Conservation (phyloP, 208 protist species). For the Trypanosomatidae sp. region DNA sequence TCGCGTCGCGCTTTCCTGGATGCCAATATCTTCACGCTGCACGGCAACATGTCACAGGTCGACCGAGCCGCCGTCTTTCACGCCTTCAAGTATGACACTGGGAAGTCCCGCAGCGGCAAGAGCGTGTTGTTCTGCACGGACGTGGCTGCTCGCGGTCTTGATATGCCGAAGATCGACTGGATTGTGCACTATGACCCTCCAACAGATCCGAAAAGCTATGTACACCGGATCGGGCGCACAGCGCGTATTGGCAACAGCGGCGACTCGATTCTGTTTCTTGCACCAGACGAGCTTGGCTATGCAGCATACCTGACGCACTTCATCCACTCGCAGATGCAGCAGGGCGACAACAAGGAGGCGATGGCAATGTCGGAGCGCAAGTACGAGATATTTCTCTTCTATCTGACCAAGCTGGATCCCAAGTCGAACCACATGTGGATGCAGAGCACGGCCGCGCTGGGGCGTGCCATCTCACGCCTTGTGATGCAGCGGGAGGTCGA, state of each 20-base stretch:
- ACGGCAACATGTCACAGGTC: conserved; percentile 95
- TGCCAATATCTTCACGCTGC: conserved; percentile 91
- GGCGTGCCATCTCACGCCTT: conserved; percentile 92
- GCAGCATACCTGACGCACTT: conserved; percentile 84
- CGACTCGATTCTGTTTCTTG: conserved; percentile 93
- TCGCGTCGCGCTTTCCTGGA: conserved; percentile 65
- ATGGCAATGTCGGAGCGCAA: conserved; percentile 76
- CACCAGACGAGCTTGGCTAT: conserved; percentile 90
- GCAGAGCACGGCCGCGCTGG: conserved; percentile 87
- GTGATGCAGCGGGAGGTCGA: conserved; percentile 55
- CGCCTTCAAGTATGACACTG: conserved; percentile 71
- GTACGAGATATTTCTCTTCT: conserved; percentile 85
- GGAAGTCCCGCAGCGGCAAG: conserved; percentile 43
- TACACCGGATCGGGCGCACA: conserved; percentile 96
- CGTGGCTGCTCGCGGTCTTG: conserved; percentile 93
- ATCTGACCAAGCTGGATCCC: conserved; percentile 96
- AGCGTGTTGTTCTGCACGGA: conserved; percentile 96
- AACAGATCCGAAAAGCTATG: conserved; percentile 92
- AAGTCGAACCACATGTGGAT: conserved; percentile 94
- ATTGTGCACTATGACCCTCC: conserved; percentile 98
- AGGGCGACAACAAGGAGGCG: conserved; percentile 12
- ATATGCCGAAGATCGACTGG: conserved; percentile 96
- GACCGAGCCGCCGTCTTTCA: conserved; percentile 93
- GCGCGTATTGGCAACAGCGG: conserved; percentile 95
- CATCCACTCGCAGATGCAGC: conserved; percentile 55